Conservation (phyloP, 352 stramenopile species). For the Pythium scleroteichum region DNA sequence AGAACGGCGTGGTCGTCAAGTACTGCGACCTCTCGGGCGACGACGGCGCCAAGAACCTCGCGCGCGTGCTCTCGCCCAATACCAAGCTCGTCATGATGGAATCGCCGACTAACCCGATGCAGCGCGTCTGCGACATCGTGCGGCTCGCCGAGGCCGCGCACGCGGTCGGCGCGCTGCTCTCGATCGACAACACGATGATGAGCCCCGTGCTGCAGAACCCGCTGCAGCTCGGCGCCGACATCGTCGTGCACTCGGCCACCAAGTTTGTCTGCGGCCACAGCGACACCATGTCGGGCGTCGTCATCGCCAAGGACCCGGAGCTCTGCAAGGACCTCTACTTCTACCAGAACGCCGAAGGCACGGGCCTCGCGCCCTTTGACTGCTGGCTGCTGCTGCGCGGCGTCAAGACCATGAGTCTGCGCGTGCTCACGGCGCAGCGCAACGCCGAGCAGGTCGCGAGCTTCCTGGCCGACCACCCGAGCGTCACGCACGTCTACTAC, state of each 20-base stretch:
- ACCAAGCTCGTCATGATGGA: slow-evolving; percentile 97
- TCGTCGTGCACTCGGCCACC: slow-evolving; percentile 96
- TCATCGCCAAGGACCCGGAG: slow-evolving; percentile 86
- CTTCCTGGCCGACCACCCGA: slow-evolving; percentile 85
- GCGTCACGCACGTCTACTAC: slow-evolving; percentile 91
- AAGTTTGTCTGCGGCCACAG: slow-evolving; percentile 98
- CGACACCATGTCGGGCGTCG: slow-evolving; percentile 94
- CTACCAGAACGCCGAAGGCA: slow-evolving; percentile 90
- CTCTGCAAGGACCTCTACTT: slow-evolving; percentile 87
- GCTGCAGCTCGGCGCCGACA: slow-evolving; percentile 92
- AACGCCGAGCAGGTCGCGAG: slow-evolving; percentile 90
- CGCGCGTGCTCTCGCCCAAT: slow-evolving; percentile 52
- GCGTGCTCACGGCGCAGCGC: slow-evolving; percentile 78
- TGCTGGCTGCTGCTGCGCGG: slow-evolving; percentile 89
- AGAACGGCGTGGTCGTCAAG: slow-evolving; percentile 74
- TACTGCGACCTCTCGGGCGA: slow-evolving; percentile 86
- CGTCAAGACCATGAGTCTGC: slow-evolving; percentile 89
- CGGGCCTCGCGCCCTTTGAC: slow-evolving; percentile 89
- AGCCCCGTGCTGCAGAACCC: slow-evolving; percentile 95
- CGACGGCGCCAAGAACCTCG: slow-evolving; percentile 64
- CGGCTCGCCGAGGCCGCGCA: slow-evolving; percentile 83
- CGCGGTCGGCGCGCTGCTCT: slow-evolving; percentile 73
- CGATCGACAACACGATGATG: slow-evolving; percentile 97
- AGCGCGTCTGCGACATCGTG: slow-evolving; percentile 94
- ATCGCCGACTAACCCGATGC: slow-evolving; percentile 96